Base-by-base conservation (phyloP, 1,139 yeast genomes). In the Zygoascus sp. region DNA sequence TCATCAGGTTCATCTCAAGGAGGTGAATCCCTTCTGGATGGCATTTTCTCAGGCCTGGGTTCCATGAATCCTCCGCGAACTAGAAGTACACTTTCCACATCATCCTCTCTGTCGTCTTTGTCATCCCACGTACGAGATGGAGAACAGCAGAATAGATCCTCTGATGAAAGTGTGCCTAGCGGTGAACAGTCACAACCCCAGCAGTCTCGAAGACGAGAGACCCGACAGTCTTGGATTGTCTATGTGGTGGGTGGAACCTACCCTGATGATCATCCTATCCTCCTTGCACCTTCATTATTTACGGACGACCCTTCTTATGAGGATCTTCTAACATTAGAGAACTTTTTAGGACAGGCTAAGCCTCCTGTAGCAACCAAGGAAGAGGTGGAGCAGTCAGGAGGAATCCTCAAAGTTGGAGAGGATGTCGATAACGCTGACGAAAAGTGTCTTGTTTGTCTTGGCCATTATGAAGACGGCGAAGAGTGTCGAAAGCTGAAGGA, bases 401-500 rank as follows among this genome's bases (percentile, higher is more conserved):
- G 74, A 1, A 42, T 61, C n/a, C 47, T 51, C 19, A 48, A 46
- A 6, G 55, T 65, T 20, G 56, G 53, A 13, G 49, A 45, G 11
- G 42, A 27, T 23, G 46, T 50, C 36, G 45, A 47, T 13, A 10
- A 50, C 42, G 25, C 43, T 17, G 53, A 50, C 8, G 74, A 70
- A 30, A 57, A 69, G 25, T 79, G 83, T 58, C 72, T 75, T 2
- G 75, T 79, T 8, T 79, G 83, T 55, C 61, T 79, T 27, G 54
- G 69, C 5, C 73, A 74, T 42, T 79, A 73, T 51, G 72, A 68
- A 44, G 51, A 55, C 13, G 72, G 66, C 16, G 82, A 79, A 20
- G 57, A 63, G 25, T 69, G 78, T 38, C 67, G 83, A 36, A 59
- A 62, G 46, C 62, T 79, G 37, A 49, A 57, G 15, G 53, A 58